A percentile compares a stretch with the other conserved stretches of the same genome.
Evolutionary conservation across 768 basidiomycete species (phyloP).

Genomic region (Coprinellus micaceus): DNA sequence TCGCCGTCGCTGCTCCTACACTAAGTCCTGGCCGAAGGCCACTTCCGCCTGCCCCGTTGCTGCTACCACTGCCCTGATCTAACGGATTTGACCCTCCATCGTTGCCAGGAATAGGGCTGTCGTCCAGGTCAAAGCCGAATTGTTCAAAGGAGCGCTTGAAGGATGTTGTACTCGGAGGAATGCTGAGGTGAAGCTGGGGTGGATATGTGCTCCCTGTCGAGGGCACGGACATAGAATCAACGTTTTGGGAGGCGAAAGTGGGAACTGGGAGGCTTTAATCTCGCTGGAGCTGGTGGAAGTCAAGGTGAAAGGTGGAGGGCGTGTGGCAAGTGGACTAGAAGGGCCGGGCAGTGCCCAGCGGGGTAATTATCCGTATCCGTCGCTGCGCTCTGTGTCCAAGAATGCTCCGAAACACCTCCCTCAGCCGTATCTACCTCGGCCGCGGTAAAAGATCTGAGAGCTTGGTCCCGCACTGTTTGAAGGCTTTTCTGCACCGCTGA

Average conservation of each 20-base stretch:
- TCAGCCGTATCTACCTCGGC: too few species aligned
- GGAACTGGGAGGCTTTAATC: too few species aligned
- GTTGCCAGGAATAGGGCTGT: slow-evolving; percentile 32
- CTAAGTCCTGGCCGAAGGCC: slow-evolving; percentile 17
- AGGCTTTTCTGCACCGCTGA: too few species aligned
- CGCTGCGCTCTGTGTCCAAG: too few species aligned
- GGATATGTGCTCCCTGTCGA: slow-evolving; percentile 25
- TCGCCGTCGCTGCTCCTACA: slow-evolving; percentile 19
- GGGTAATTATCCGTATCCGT: too few species aligned
- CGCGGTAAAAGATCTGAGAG: too few species aligned
- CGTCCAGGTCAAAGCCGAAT: slow-evolving; percentile 50
- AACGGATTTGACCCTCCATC: background rate
- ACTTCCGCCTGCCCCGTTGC: slow-evolving; percentile 25
- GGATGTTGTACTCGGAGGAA: slow-evolving; percentile 47
- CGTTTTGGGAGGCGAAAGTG: background rate
- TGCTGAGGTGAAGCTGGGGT: slow-evolving; percentile 51
- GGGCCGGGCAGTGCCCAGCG: too few species aligned
- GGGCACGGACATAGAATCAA: background rate
- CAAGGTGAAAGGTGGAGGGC: too few species aligned
- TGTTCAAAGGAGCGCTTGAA: slow-evolving; percentile 62
- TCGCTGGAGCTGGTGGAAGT: too few species aligned
- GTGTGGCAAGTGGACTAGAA: too few species aligned
- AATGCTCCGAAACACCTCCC: too few species aligned
- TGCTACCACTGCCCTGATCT: slow-evolving; percentile 18
- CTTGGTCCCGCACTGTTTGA: too few species aligned